Percentiles rank a stretch among this genome's conserved stretches.
phyloP scores from a whole-genome alignment of 345 rosid species.

The Reutealis trisperma region DNA sequence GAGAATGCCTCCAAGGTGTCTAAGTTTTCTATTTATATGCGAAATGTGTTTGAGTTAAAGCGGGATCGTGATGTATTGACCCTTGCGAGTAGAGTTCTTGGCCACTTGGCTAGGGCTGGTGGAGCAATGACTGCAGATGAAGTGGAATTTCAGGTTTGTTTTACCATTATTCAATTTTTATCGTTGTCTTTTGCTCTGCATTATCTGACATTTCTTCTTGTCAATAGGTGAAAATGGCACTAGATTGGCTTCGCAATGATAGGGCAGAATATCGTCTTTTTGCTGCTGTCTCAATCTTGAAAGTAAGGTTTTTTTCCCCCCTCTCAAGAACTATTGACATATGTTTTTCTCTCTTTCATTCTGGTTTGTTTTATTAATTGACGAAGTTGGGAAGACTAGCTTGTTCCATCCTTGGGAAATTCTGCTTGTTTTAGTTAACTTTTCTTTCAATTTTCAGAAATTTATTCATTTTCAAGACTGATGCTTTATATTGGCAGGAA shows the following conservation, averaged over 20 bases:
- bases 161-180: conserved; percentile 2
- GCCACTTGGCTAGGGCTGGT: conserved; percentile 97
- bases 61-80: conserved; percentile 82
- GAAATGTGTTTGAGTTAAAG: conserved; percentile 74
- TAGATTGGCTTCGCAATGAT: conserved; percentile 90
- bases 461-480: background rate
- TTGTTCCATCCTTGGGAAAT: background rate
- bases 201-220: conserved; percentile 13
- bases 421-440: background rate
- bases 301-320: conserved; percentile 45
- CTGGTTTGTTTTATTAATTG: background rate
- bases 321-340: background rate
- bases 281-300: conserved; percentile 88
- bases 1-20: conserved; percentile 98
- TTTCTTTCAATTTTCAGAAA: background rate
- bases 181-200: conserved; percentile 6
- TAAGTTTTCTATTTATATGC: conserved; percentile 72
- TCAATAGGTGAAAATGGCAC: conserved; percentile 75
- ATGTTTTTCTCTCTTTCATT: background rate
- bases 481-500: conserved; percentile 53
- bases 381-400: background rate
- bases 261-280: conserved; percentile 88
- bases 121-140: conserved; percentile 99
- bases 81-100: conserved; percentile 94
- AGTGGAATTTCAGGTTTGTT: conserved; percentile 88